Evolutionary conservation across 2,329 filamentous ascomycete species (phyloP), one percentile per base, ranked within the genome.

Genomic region (Ilyonectria sp.): DNA sequence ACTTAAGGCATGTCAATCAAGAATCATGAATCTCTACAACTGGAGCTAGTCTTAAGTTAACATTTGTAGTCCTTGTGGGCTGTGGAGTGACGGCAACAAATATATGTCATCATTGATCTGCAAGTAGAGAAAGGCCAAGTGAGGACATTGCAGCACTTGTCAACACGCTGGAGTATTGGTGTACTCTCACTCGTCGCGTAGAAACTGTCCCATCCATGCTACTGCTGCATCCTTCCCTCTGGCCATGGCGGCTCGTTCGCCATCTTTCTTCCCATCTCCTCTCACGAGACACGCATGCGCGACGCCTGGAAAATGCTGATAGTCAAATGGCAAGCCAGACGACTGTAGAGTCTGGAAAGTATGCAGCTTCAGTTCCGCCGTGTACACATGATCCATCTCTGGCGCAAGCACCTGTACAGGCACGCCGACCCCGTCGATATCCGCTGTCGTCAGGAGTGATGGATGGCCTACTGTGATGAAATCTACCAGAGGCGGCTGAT

Each of bases 371-470:
- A 86, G 65, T 68, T 86, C 84, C 0, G 75, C 65, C 0, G 81
- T 81, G 69, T 81, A 86, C 21, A 74, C 71, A 0, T 69, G 68
- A 69, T 87, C 86, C 15, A 77, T 68, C 68, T 88, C 85, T 0
- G 86, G 85, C 2, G 85, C 85, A 7, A 89, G 71, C 6, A 88
- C 76, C 77, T 89, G 86, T n/a, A 84, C 78, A 0, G 86, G 86
- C 0, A 87, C 86, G 1, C 55, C 76, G 1, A 87, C 73, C 0
- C 74, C 78, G 15, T 84, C 80, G 19, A 89, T 82, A 63, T 89
- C 87, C 19, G 76, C 70, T 64, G 83, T 79, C 0, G 77, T 82
- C 23, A 87, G 63, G 46, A 81, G 69, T 0, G 79, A 81, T 10
- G 84, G 86, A 71, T 88, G 86, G 0, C 77, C 86, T 3, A 77